Evolutionary conservation across 2,329 filamentous ascomycete genomes (phyloP).

Genomic region (Tolypocladium sp.): DNA sequence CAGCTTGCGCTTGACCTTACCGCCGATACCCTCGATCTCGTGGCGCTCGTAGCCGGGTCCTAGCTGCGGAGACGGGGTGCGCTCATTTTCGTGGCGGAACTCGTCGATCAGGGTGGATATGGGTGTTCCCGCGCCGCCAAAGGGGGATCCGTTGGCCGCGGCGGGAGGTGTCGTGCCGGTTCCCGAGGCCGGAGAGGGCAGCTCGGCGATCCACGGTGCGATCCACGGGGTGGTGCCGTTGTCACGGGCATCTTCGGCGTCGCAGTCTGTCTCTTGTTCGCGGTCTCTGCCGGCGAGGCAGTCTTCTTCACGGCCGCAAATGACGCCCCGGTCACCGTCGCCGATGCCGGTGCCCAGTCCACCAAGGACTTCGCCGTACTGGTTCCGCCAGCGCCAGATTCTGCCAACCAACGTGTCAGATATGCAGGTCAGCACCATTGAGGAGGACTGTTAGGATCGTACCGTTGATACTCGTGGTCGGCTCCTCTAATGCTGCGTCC

Average conservation of each 20-base stretch:
- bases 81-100: slow-evolving; percentile 21
- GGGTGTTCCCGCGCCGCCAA: slow-evolving; percentile 7
- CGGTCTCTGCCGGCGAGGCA: slow-evolving; percentile 72
- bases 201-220: slow-evolving; percentile 9
- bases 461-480: slow-evolving; percentile 52
- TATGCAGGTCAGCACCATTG: not conserved
- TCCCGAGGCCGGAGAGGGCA: slow-evolving; percentile 11
- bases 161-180: slow-evolving; percentile 6
- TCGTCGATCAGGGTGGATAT: slow-evolving; percentile 19
- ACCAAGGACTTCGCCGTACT: slow-evolving; percentile 72
- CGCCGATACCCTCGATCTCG: slow-evolving; percentile 86
- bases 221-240: slow-evolving; percentile 10
- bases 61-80: slow-evolving; percentile 41
- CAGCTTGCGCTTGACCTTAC: slow-evolving; percentile 79
- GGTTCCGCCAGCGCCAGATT: slow-evolving; percentile 83
- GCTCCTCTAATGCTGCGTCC: slow-evolving; percentile 58
- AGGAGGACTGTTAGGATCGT: slow-evolving; percentile 10
- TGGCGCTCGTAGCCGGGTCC: slow-evolving; percentile 73
- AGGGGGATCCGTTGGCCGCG: slow-evolving; percentile 6
- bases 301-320: slow-evolving; percentile 68
- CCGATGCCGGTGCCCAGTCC: slow-evolving; percentile 81
- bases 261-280: slow-evolving; percentile 78
- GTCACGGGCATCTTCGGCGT: slow-evolving; percentile 62
- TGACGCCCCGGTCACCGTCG: slow-evolving; percentile 78
- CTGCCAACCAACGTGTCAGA: slow-evolving; percentile 20